phyloP scores from a whole-genome alignment of 2,329 filamentous ascomycete species.

The Kalaharituber pfeilii region DNA sequence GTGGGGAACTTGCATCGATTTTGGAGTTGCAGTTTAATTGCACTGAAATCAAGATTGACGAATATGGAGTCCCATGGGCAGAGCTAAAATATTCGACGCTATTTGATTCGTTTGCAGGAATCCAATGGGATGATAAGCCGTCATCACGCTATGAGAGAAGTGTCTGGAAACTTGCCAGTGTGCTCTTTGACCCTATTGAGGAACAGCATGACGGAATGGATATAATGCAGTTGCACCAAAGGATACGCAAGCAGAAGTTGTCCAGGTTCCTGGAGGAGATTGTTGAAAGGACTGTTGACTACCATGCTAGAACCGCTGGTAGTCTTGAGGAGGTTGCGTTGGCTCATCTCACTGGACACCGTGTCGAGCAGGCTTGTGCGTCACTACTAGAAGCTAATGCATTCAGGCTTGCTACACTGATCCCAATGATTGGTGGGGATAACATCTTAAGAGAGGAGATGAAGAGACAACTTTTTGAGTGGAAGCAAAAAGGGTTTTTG shows the following conservation, averaged over 20 bases:
- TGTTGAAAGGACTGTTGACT: conserved; percentile 37
- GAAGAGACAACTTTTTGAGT: conserved; percentile 61
- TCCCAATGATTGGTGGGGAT: conserved; percentile 65
- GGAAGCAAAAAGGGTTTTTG: conserved; percentile 65
- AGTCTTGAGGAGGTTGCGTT: conserved; percentile 70
- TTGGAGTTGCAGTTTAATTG: conserved; percentile 23
- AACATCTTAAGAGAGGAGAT: conserved; percentile 55
- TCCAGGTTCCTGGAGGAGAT: conserved; percentile 48
- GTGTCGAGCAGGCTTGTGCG: conserved; percentile 67
- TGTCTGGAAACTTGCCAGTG: conserved; percentile 71
- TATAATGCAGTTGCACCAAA: conserved; percentile 23
- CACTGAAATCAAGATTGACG: conserved; percentile 25
- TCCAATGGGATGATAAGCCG: conserved; percentile 27
- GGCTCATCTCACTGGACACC: conserved; percentile 58
- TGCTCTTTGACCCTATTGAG: conserved; percentile 60
- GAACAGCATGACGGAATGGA: conserved; percentile 3
- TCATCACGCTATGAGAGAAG: conserved; percentile 46
- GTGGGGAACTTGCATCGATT: background rate
- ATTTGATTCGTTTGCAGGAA: conserved; percentile 12
- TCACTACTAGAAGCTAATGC: conserved; percentile 58
- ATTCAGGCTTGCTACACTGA: conserved; percentile 65
- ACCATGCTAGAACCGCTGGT: conserved; percentile 38
- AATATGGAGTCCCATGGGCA: conserved; percentile 30
- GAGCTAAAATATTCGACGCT: conserved; percentile 18
- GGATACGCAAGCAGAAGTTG: conserved; percentile 44